phyloP scores from a whole-genome alignment of 2,329 filamentous ascomycete species.

The Capronia americana region DNA sequence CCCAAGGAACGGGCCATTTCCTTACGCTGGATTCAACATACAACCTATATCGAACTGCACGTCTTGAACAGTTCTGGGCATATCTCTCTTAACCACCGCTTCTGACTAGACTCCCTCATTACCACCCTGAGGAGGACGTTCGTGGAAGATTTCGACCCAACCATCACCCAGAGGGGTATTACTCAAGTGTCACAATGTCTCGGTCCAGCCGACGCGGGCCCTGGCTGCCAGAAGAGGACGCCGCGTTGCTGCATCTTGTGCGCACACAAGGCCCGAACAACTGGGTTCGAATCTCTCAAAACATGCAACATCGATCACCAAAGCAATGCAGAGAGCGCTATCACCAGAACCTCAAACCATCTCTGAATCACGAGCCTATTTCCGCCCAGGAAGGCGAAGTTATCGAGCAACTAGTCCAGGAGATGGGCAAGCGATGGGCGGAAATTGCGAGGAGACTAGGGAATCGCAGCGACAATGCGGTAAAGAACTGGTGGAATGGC shows the following conservation, averaged over 20 bases:
- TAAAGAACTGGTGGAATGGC: constrained; percentile 99
- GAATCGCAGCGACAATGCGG: constrained; percentile 89
- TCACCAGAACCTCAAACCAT: constrained; percentile 87
- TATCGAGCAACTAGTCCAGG: constrained; percentile 78
- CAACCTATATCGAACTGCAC: neutral
- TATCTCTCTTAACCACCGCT: neutral
- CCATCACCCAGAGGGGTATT: neutral
- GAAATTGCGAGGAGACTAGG: constrained; percentile 84
- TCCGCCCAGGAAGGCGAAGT: constrained; percentile 70
- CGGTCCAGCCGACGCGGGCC: constrained; percentile 73
- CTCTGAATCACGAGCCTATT: constrained; percentile 75
- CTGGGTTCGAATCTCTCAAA: constrained; percentile 85
- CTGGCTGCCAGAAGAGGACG: constrained; percentile 81
- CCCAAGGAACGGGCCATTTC: neutral
- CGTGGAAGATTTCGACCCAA: neutral
- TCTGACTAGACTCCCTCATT: neutral
- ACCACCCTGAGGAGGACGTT: neutral
- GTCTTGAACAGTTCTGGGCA: neutral
- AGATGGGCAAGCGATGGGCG: constrained; percentile 88
- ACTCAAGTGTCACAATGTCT: constrained; percentile 45
- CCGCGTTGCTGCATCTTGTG: constrained; percentile 72
- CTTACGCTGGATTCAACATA: neutral
- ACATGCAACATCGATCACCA: constrained; percentile 77
- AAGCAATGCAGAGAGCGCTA: constrained; percentile 96
- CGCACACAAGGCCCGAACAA: constrained; percentile 76